These are phyloP conservation scores for Bacidia rubella DNA, from an alignment of 495 filamentous ascomycete genomes.

Conservation along the genomic window DNA sequence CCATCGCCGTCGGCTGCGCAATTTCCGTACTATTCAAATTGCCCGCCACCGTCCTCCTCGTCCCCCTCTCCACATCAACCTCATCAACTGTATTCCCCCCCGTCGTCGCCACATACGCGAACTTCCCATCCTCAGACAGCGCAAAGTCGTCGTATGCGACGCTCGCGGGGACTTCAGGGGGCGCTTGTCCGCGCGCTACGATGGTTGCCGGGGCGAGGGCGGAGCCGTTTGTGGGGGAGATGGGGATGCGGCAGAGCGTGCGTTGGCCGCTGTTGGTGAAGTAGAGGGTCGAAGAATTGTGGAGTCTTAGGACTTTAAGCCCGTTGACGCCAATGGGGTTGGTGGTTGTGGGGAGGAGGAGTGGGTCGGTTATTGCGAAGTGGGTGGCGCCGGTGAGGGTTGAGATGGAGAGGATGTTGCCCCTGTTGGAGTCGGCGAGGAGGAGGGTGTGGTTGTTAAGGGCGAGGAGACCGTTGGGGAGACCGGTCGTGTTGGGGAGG, in stretches of 20 bases:
- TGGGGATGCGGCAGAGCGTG: constrained; percentile 3
- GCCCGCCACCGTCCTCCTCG: constrained; percentile 1
- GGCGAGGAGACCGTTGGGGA: constrained; percentile 4
- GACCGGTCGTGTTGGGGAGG: not conserved
- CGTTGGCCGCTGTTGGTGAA: constrained; percentile 8
- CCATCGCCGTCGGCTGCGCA: constrained; percentile 6
- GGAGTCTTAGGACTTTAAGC: constrained; percentile 5
- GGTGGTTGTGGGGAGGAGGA: constrained; percentile 17
- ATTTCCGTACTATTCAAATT: constrained; percentile 5
- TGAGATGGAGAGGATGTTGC: constrained; percentile 22
- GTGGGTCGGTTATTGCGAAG: constrained; percentile 19
- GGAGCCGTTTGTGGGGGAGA: not conserved
- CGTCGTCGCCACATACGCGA: constrained; percentile 1
- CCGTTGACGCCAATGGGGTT: constrained; percentile 4
- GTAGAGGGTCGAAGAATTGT: constrained; percentile 4
- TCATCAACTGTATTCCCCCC: constrained; percentile 5
- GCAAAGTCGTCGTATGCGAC: constrained; percentile 8
- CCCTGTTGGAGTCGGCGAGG: constrained; percentile 18
- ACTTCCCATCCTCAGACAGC: constrained; percentile 4
- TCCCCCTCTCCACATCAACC: constrained; percentile 1
- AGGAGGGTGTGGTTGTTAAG: constrained; percentile 7
- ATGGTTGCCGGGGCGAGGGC: not conserved
- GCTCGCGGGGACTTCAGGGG: not conserved
- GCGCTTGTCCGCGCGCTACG: not conserved
- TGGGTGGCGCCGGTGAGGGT: constrained; percentile 10